Evolutionary conservation across 768 basidiomycete species (phyloP), one percentile per base, ranked within the genome.

Genomic region (Serendipita sp.): DNA sequence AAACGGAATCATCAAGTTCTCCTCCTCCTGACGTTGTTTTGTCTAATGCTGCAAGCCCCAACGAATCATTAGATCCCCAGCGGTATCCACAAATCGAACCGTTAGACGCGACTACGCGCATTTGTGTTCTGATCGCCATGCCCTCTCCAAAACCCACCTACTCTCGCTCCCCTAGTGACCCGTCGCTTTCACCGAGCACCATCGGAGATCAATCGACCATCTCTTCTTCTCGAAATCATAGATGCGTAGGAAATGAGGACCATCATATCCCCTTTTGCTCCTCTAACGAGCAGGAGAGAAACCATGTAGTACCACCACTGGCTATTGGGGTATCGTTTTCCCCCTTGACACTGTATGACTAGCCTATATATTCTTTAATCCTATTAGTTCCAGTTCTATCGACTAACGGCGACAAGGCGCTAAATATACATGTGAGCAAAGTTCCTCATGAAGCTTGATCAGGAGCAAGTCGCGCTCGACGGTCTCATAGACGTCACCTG

Each of bases 291-390:
- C 18, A 50, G n/a, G 48, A 50, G n/a, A 50, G 48, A 50, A 18
- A 8, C n/a, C 6, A 18, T 50, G 48, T 50, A 50, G 18, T 31
- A 60, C 55, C 55, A 37, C 27, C 27, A 27, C 10, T 60, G 10
- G 55, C 55, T 4, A n/a, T 60, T 11, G 55, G 55, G 27, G 33
- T 60, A 4, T 23, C 16, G 8, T 37, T 34, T 29, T 60, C 55
- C 27, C 55, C 55, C 8, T 37, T 60, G 29, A 60, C 36, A 60
- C 27, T 60, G 55, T 60, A 60, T 60, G 27, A 60, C 16, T 60
- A 60, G 36, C n/a, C 29, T 37, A 31, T 40, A 18, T 50, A 50
- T 50, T 50, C 5, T 50, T 8, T 50, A 18, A 18, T 18, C n/a
- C n/a, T 31, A 50, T 50, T 50, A n/a, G 48, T 8, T 18, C 48